Evolutionary conservation across 768 basidiomycete species (phyloP).

Genomic region (Asterophora parasitica): DNA sequence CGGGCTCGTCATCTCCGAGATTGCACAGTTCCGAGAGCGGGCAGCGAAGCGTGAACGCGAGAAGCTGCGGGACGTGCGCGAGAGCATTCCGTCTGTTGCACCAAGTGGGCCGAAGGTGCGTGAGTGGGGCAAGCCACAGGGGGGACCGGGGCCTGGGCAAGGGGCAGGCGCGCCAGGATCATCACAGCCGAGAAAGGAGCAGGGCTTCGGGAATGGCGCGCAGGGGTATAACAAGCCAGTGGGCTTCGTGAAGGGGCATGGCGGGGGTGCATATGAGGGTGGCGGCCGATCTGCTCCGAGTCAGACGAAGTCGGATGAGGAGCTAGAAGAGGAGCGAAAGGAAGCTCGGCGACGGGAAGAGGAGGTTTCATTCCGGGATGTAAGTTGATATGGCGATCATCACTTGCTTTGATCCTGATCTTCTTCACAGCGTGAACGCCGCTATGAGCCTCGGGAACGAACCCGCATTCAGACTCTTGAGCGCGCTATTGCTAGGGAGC

Average conservation of each 20-base stretch:
- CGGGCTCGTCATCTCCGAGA: conserved; percentile 92
- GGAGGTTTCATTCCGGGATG: conserved; percentile 83
- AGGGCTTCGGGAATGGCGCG: conserved; percentile 59
- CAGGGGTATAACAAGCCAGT: conserved; percentile 79
- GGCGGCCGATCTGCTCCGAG: conserved; percentile 31
- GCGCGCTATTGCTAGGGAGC: conserved; percentile 69
- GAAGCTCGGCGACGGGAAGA: conserved; percentile 73
- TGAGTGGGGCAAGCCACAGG: conserved; percentile 72
- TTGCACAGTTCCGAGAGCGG: conserved; percentile 92
- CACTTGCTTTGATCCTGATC: not conserved
- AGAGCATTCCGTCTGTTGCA: conserved; percentile 42
- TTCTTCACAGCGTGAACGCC: conserved; percentile 75
- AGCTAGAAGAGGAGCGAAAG: conserved; percentile 78
- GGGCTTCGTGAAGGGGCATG: conserved; percentile 73
- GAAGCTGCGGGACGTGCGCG: conserved; percentile 75
- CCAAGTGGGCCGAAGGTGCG: conserved; percentile 75
- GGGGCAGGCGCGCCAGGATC: conserved; percentile 19
- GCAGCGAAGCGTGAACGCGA: conserved; percentile 89
- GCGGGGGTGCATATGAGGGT: conserved; percentile 24
- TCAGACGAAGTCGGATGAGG: conserved; percentile 75
- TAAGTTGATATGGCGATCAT: conserved; percentile 34
- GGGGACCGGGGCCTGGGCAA: conserved; percentile 22
- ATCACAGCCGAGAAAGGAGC: conserved; percentile 35
- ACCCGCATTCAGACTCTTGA: conserved; percentile 74
- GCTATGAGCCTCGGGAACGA: conserved; percentile 90